A percentile compares a stretch with the other conserved stretches of the same genome.
These are phyloP conservation scores for Thermochaetoides thermophila DNA, from an alignment of 495 filamentous ascomycete species.

Conservation along the genomic window DNA sequence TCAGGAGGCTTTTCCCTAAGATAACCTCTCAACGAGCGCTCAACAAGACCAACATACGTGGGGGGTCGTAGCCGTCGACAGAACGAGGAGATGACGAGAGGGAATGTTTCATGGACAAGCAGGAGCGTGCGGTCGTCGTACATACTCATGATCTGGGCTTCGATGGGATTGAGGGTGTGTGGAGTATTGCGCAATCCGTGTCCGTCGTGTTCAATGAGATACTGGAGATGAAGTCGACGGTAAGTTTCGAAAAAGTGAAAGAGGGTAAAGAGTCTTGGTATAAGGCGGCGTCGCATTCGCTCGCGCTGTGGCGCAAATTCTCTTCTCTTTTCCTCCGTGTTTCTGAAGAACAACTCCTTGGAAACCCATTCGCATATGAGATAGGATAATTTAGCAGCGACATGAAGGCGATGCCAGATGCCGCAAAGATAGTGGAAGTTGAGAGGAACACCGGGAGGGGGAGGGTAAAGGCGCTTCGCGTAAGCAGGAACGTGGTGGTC, in stretches of 20 bases:
- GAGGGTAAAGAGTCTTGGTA: conserved; percentile 39
- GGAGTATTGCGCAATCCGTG: conserved; percentile 24
- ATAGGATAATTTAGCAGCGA: conserved; percentile 37
- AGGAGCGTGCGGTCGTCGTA: conserved; percentile 41
- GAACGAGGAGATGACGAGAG: conserved; percentile 40
- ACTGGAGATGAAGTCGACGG: conserved; percentile 37
- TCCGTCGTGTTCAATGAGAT: conserved; percentile 28
- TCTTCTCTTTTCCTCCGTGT: conserved; percentile 29
- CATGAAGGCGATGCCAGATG: conserved; percentile 42
- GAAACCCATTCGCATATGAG: conserved; percentile 41
- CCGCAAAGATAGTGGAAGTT: conserved; percentile 42
- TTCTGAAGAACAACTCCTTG: conserved; percentile 40
- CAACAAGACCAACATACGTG: conserved; percentile 39
- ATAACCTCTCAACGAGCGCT: conserved; percentile 42
- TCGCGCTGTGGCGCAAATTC: conserved; percentile 39
- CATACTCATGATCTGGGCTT: conserved; percentile 38
- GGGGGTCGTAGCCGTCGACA: conserved; percentile 39
- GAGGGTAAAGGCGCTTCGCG: conserved; percentile 36
- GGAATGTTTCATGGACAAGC: conserved; percentile 40
- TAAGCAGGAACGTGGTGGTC: conserved; percentile 37
- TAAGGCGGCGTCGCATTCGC: conserved; percentile 40
- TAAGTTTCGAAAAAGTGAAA: conserved; percentile 47
- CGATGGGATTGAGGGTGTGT: conserved; percentile 37
- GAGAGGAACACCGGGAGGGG: conserved; percentile 24
- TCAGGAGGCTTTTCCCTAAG: conserved; percentile 38